A percentile compares a stretch with the other conserved stretches of the same genome.
Conservation (phyloP, 805 yeast species). For the Sungouiozyma intestinalis region DNA sequence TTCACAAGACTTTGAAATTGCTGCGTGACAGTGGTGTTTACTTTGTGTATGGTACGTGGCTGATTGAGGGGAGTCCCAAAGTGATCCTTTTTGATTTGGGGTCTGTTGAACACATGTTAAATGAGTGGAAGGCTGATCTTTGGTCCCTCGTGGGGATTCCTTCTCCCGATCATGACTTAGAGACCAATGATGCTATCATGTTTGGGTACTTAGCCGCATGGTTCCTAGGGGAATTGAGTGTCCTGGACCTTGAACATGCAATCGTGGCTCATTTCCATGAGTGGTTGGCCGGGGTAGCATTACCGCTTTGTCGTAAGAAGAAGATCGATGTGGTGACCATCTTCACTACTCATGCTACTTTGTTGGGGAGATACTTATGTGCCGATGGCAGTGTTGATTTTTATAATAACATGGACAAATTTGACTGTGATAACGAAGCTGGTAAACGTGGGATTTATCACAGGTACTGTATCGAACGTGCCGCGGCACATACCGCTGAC, state of each 20-base stretch:
- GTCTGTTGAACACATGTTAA: conserved; percentile 58
- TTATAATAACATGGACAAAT: conserved; percentile 77
- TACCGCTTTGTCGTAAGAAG: conserved; percentile 86
- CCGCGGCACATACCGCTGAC: conserved; percentile 94
- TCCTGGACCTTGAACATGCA: conserved; percentile 74
- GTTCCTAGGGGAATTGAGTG: conserved; percentile 92
- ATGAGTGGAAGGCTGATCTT: conserved; percentile 90
- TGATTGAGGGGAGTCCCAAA: conserved; percentile 96
- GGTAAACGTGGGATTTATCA: conserved; percentile 97
- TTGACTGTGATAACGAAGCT: conserved; percentile 96
- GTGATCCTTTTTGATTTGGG: conserved; percentile 80
- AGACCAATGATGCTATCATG: conserved; percentile 85
- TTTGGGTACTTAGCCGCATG: conserved; percentile 92
- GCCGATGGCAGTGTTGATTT: conserved; percentile 97
- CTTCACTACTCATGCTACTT: conserved; percentile 94
- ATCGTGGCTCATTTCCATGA: conserved; percentile 93
- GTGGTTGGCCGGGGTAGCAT: conserved; percentile 95
- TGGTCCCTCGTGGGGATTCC: conserved; percentile 93
- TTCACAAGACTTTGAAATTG: conserved; percentile 47
- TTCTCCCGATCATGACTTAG: conserved; percentile 77
- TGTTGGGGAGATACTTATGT: conserved; percentile 88
- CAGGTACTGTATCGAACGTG: conserved; percentile 91
- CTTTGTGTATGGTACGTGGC: conserved; percentile 89
- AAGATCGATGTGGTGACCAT: conserved; percentile 89
- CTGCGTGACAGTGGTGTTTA: conserved; percentile 77